Percentiles rank a stretch among this genome's conserved stretches.
These are phyloP conservation scores for Talaromyces islandicus DNA, from an alignment of 2,329 filamentous ascomycete species.

Conservation along the genomic window DNA sequence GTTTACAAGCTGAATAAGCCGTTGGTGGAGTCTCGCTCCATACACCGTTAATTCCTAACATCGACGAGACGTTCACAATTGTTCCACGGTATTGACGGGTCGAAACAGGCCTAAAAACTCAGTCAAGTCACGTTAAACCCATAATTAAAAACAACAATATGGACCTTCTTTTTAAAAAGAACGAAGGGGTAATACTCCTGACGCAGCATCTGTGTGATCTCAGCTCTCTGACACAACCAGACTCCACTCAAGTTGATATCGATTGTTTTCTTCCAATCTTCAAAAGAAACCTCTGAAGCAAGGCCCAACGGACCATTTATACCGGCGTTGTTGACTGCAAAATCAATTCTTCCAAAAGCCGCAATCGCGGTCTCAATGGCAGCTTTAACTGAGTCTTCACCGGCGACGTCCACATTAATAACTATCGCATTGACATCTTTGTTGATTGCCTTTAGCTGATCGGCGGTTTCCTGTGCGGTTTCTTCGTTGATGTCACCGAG, in stretches of 20 bases:
- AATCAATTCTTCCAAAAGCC: not conserved
- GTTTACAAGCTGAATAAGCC: not conserved
- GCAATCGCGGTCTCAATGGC: not conserved
- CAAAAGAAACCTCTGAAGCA: constrained; percentile 37
- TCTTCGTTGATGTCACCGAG: not conserved
- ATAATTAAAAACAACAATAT: not conserved
- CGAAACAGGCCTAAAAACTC: not conserved
- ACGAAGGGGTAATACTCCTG: not conserved
- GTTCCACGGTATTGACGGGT: not conserved
- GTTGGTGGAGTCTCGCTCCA: not conserved
- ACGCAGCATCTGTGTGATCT: not conserved
- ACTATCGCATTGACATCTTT: not conserved
- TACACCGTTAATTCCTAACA: not conserved
- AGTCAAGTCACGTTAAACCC: not conserved
- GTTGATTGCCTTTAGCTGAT: not conserved
- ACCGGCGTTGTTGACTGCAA: not conserved
- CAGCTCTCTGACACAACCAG: not conserved
- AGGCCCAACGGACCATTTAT: constrained; percentile 70
- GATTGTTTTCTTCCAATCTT: not conserved
- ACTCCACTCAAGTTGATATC: not conserved
- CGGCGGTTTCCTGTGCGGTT: not conserved
- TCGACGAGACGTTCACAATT: not conserved
- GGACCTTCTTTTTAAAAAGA: not conserved
- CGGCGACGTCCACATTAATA: not conserved
- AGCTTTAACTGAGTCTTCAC: not conserved